Evolutionary conservation across 78 protist species (phyloP).

Genomic region (Protostelium mycophagum): DNA sequence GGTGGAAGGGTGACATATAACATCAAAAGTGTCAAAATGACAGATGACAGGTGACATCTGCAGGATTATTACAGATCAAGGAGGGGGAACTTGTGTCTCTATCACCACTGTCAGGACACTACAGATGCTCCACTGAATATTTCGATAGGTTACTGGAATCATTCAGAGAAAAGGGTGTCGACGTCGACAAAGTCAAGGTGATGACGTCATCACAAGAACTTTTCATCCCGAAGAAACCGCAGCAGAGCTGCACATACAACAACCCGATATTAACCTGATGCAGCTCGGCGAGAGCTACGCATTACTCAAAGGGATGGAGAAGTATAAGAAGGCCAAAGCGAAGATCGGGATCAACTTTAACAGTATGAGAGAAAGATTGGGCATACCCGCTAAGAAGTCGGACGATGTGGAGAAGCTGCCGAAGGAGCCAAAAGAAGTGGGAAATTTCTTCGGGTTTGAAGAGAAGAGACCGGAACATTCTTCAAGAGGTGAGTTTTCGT

Average conservation of each 20-base stretch:
- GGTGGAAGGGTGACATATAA: not conserved
- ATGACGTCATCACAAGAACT: too few species aligned
- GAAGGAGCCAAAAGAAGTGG: not conserved
- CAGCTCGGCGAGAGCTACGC: not conserved
- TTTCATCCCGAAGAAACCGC: too few species aligned
- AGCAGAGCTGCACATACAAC: too few species aligned
- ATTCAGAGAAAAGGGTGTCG: not conserved
- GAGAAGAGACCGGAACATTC: not conserved
- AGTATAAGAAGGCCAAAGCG: not conserved
- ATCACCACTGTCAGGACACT: not conserved
- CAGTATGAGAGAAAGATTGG: not conserved
- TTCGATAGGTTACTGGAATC: not conserved
- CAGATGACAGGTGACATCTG: too few species aligned
- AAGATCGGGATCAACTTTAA: not conserved
- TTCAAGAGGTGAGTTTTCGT: not conserved
- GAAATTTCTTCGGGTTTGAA: not conserved
- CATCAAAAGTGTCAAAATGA: too few species aligned
- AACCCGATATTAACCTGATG: not conserved
- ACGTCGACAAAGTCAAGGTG: not conserved
- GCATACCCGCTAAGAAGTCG: not conserved
- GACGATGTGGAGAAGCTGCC: not conserved
- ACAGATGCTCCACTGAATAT: not conserved
- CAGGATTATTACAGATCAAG: not conserved
- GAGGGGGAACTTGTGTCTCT: not conserved
- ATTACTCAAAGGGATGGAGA: not conserved